Evolutionary conservation across 805 yeast species (phyloP).

Genomic region (Maudiozyma turicensis): DNA sequence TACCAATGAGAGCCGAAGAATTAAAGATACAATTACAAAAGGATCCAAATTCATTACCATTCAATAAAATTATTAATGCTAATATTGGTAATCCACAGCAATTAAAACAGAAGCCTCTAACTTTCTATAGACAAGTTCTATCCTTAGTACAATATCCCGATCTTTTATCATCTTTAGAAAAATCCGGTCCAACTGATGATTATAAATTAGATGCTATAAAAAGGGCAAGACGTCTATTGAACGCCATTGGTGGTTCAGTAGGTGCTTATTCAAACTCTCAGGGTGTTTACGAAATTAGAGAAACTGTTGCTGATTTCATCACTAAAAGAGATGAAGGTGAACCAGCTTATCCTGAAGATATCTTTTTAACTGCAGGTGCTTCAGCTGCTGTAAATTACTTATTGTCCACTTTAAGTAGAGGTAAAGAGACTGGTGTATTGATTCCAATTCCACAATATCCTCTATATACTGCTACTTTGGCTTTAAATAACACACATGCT

Average conservation of each 20-base stretch:
- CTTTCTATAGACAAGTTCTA: constrained; percentile 90
- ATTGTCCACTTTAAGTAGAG: constrained; percentile 58
- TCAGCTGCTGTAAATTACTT: constrained; percentile 84
- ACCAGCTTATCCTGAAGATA: constrained; percentile 55
- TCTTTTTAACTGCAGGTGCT: constrained; percentile 89
- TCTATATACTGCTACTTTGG: constrained; percentile 86
- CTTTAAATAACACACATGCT: constrained; percentile 72
- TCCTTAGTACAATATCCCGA: constrained; percentile 80
- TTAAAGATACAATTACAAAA: constrained; percentile 46
- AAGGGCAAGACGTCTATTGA: constrained; percentile 56
- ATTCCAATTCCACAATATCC: constrained; percentile 99
- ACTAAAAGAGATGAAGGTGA: constrained; percentile 69
- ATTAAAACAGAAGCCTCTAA: constrained; percentile 84
- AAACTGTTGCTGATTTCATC: constrained; percentile 76
- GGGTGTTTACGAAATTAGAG: constrained; percentile 65
- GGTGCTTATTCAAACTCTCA: constrained; percentile 96
- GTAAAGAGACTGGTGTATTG: constrained; percentile 64
- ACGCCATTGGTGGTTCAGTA: constrained; percentile 58
- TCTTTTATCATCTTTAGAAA: constrained; percentile 34
- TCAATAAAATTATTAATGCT: constrained; percentile 69
- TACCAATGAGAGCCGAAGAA: constrained; percentile 91
- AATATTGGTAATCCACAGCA: constrained; percentile 99
- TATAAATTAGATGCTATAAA: constrained; percentile 59
- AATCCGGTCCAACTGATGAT: constrained; percentile 3
- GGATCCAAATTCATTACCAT: constrained; percentile 61